Base-by-base conservation (phyloP, 2,329 filamentous ascomycete species). In the Ceratocystiopsis sp. region DNA sequence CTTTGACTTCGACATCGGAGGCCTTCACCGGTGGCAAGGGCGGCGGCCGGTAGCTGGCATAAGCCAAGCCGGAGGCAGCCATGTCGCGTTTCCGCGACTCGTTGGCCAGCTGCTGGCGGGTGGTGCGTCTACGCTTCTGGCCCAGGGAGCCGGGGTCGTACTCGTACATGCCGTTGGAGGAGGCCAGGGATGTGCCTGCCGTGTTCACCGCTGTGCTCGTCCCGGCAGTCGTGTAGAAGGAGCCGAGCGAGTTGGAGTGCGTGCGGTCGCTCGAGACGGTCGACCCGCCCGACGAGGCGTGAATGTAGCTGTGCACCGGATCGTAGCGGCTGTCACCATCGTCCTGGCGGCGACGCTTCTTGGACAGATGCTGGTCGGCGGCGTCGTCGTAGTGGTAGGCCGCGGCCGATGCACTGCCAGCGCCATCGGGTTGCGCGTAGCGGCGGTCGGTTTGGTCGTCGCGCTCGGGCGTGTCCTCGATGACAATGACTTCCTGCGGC, bases 11-110 rank as follows among this genome's bases (percentile, higher is more conserved):
- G 9, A 89, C 81, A 47, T 89, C 83, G 53, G 80, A 77, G 17
- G 87, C 84, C 66, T 98, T 96, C 65, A 91, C 85, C 4, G 84
- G 80, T 4, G 89, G 89, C 50, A 84, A 81, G 1, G 84, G 78
- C 8, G 89, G 91, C 37, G 91, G 87, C 41, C 85, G 73, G 57
- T 96, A 96, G 50, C 75, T 81, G 50, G 77, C 69, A 55, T 79
- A 84, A 17, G 80, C 75, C 57, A 87, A 80, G 19, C 75, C 73
- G 35, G 77, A 68, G 19, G 69, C 69, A 53, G 86, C 81, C 38
- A 81, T 64, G 54, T 91, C 83, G 53, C 79, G 73, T 51, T 80
- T 71, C 58, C 85, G 89, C 43, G 83, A 79, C 58, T 93, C 84
- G 56, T 86, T 84, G 54, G 84, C 81, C 44, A 79, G 71, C 50